Base-by-base conservation (phyloP, 768 basidiomycete species). In the Termitomyces sp. region DNA sequence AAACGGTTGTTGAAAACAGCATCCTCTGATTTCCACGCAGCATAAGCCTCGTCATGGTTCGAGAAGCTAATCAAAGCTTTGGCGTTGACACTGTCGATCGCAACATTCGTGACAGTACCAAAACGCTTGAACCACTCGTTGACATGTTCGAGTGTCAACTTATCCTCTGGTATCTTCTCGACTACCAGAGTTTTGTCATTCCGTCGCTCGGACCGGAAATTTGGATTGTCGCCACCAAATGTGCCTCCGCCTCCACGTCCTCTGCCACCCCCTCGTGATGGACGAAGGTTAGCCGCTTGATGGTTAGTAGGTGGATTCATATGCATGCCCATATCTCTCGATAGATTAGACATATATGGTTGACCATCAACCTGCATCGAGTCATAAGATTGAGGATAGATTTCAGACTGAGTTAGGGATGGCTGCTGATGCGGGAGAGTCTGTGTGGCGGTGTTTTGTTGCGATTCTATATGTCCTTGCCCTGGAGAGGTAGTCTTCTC, bases 1-100 rank as follows among this genome's bases (percentile, higher is more conserved):
- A 97, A 97, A 51, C 95, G 84, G 64, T 94, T 95, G 12, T 85
- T 85, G 66, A 97, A 97, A 14, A 97, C 88, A n/a, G 94, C 93
- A 61, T 96, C 93, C 70, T 95, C 91, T 26, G 86, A 85, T 70
- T 91, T 92, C 90, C 94, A 94, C 1, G 95, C 95, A 13, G 83
- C 81, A 65, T 88, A 84, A 0, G 95, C 95, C 65, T 94, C 90
- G 22, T 81, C 82, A 68, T 94, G 92, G 9, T 78, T 82, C 35
- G 83, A 79, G 71, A 97, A 98, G 62, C 89, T 93, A 61, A 98
- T 89, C 50, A 98, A 73, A 0, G 94, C 94, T 68, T 94, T 92
- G 46, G 83, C 80, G 46, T 77, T 82, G 20, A 72, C 68, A n/a
- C 74, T 73, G 68, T 98, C 94, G 51, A 97, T 84, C 6, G 92